phyloP scores from a whole-genome alignment of 148 eudicot species.

The Diospyros lotus region DNA sequence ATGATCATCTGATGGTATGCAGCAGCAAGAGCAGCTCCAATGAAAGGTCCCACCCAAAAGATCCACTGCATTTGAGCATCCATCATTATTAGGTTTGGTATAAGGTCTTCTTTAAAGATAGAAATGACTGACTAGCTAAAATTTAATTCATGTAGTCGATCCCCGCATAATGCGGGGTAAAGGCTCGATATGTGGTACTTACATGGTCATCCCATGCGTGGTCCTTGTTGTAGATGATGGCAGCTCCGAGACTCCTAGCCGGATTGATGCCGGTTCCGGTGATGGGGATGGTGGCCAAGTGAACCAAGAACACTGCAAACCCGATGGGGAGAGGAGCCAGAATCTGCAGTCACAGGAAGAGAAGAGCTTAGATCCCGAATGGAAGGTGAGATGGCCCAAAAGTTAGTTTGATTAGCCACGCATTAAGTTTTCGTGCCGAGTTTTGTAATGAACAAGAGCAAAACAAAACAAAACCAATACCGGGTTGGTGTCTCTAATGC shows the following conservation, averaged over 20 bases:
- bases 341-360: conserved; percentile 29
- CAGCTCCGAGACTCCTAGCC: conserved; percentile 70
- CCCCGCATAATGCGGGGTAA: too few relatives aligned
- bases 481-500: too few relatives aligned
- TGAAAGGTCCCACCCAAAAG: conserved; percentile 93
- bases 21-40: conserved; percentile 89
- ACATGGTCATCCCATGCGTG: conserved; percentile 67
- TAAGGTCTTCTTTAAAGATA: too few relatives aligned
- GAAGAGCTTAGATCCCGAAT: too few relatives aligned
- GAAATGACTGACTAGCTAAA: too few relatives aligned
- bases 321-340: conserved; percentile 85
- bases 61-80: conserved; percentile 50
- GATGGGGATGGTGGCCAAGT: conserved; percentile 72
- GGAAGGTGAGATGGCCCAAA: too few relatives aligned
- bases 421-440: too few relatives aligned
- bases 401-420: too few relatives aligned
- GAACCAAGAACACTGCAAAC: conserved; percentile 63
- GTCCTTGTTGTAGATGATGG: conserved; percentile 55
- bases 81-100: not conserved
- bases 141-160: too few relatives aligned
- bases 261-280: conserved; percentile 80
- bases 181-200: conserved; percentile 4
- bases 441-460: too few relatives aligned
- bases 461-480: too few relatives aligned
- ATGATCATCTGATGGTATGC: conserved; percentile 63